Percentiles rank a stretch among this genome's conserved stretches.
phyloP scores from a whole-genome alignment of 345 rosid genomes.

The Rhodamnia argentea region DNA sequence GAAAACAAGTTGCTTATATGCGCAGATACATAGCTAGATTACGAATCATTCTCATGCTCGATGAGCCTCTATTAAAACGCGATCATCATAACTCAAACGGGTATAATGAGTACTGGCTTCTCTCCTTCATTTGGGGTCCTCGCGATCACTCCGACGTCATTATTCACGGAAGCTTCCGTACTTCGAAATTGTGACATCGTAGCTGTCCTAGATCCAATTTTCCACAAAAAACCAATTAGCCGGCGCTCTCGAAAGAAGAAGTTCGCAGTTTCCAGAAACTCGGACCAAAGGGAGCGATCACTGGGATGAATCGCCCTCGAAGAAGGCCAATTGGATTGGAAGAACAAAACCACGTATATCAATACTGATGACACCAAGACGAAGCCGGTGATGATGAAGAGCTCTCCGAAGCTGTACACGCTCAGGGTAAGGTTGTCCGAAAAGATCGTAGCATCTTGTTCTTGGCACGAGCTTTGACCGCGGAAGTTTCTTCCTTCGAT shows the following conservation, averaged over 20 bases:
- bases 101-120: background rate
- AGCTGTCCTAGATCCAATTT: background rate
- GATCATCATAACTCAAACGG: background rate
- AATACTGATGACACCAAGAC: conserved; percentile 6
- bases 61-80: too few species aligned
- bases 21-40: too few species aligned
- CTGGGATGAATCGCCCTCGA: background rate
- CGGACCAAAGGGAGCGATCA: background rate
- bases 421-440: conserved; percentile 13
- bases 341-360: background rate
- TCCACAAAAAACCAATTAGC: background rate
- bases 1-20: too few species aligned
- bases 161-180: background rate
- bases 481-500: conserved; percentile 4
- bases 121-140: background rate
- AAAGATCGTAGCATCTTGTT: background rate
- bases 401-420: conserved; percentile 26
- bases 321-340: background rate
- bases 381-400: conserved; percentile 30
- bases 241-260: background rate
- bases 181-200: background rate
- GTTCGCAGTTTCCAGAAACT: background rate
- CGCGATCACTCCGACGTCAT: accelerated
- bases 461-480: background rate
- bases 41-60: too few species aligned